Base-by-base conservation (phyloP, 805 yeast genomes). In the Lachancea thermotolerans region DNA sequence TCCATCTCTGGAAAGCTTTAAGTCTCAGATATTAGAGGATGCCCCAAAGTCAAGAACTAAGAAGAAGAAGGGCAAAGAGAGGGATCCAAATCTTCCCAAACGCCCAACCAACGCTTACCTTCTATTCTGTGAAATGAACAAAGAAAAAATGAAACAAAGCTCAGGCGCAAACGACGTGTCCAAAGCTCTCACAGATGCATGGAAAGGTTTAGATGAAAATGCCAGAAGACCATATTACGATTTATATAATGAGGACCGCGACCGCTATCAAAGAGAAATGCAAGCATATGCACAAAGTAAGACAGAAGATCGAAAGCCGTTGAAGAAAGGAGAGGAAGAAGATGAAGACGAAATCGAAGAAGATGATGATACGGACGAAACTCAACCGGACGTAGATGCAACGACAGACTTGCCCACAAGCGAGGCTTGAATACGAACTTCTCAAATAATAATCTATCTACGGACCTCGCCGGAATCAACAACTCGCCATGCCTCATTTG, bases 81-180 rank as follows among this genome's bases (percentile, higher is more conserved):
- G 89, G 55, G 95, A 89, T 62, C 96, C 96, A 9, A 81, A 80
- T 53, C 73, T 83, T 56, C 97, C 96, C 16, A 87, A 85, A 55
- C 73, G 95, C 56, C 96, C 96, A 5, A 82, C 93, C 3, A 90
- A 89, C 63, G 95, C 96, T 4, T 90, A 89, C 58, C 70, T 87
- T 50, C 76, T 87, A 44, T 89, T 84, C 59, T 90, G 96, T 65
- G 97, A 90, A 48, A 68, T 77, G 67, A 95, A 87, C 58, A 85
- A 85, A 64, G 95, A 86, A 39, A 71, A 75, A 41, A 74, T 87
- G 33, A 79, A 77, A 49, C 72, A 74, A 41, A 78, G 75, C 49
- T 75, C 78, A 2, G 81, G 80, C 9, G 70, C 72, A 28, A 67
- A 67, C 34, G 96, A 90, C 59, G 70, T 86, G 37, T 82, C 95